Conservation (phyloP, 1,284 basidiomycete species). For the Sporisorium scitamineum region DNA sequence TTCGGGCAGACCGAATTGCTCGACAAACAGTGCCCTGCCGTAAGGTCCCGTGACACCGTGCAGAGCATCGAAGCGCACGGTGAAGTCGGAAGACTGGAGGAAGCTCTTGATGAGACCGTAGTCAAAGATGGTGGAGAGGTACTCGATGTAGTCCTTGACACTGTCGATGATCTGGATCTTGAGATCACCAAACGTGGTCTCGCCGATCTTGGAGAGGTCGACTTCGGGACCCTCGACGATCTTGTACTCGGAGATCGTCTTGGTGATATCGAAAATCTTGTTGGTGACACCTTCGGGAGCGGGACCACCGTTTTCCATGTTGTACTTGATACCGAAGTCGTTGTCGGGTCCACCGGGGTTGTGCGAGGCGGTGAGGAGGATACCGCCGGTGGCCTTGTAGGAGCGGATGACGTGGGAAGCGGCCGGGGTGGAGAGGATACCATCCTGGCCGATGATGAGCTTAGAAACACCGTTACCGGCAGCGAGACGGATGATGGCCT, state of each 20-base stretch:
- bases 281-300: conserved; percentile 94
- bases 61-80: conserved; percentile 93
- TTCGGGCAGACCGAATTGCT: conserved; percentile 83
- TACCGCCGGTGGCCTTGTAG: conserved; percentile 95
- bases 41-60: conserved; percentile 98
- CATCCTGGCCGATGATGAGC: conserved; percentile 75
- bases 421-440: conserved; percentile 95
- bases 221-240: conserved; percentile 83
- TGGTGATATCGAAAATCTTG: conserved; percentile 91
- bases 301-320: conserved; percentile 94
- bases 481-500: conserved; percentile 89
- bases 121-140: conserved; percentile 92
- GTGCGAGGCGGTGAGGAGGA: conserved; percentile 96
- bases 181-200: conserved; percentile 76
- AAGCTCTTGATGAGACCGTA: conserved; percentile 91
- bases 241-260: conserved; percentile 87
- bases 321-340: conserved; percentile 99
- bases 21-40: conserved; percentile 87
- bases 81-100: conserved; percentile 78
- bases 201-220: conserved; percentile 86
- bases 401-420: conserved; percentile 95
- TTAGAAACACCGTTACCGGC: conserved; percentile 78
- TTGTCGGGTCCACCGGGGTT: conserved; percentile 97
- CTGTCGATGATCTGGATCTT: conserved; percentile 93
- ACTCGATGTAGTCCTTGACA: conserved; percentile 86